phyloP scores from a whole-genome alignment of 2,329 filamentous ascomycete genomes.

The Pseudocercospora macadamiae region DNA sequence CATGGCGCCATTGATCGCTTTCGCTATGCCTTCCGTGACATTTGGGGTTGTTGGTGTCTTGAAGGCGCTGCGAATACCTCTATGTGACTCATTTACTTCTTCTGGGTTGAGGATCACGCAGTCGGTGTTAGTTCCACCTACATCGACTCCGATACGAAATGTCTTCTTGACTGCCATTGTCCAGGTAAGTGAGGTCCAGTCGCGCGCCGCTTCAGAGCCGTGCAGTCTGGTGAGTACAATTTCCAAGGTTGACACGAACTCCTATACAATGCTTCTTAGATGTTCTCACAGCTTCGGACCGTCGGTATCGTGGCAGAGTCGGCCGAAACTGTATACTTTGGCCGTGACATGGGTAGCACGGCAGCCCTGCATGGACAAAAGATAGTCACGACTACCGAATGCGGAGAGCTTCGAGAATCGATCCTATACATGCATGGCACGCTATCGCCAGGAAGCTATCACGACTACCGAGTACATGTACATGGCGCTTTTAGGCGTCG shows the following conservation, averaged over 20 bases:
- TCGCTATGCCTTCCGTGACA: conserved; percentile 3
- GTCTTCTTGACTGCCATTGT: not conserved
- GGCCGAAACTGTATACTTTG: not conserved
- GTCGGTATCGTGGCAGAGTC: not conserved
- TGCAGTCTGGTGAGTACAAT: no score
- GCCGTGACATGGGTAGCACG: not conserved
- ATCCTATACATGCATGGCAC: not conserved
- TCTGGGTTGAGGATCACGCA: conserved; percentile 2
- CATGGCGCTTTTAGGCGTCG: not conserved
- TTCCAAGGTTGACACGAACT: no score
- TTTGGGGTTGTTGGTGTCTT: conserved; percentile 6
- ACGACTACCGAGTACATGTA: not conserved
- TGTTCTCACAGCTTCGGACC: not conserved
- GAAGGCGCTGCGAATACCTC: conserved; percentile 1
- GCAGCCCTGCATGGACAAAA: not conserved
- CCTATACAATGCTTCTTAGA: no score
- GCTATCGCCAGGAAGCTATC: not conserved
- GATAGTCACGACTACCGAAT: not conserved
- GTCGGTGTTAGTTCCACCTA: conserved; percentile 1
- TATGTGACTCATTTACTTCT: conserved; percentile 1
- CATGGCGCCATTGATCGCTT: not conserved
- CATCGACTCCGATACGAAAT: conserved; percentile 1
- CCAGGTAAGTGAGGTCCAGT: not conserved
- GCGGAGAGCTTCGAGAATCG: not conserved
- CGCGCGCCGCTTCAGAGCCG: not conserved